Base-by-base conservation (phyloP, 2,329 filamentous ascomycete species). In the Cytospora schulzeri region DNA sequence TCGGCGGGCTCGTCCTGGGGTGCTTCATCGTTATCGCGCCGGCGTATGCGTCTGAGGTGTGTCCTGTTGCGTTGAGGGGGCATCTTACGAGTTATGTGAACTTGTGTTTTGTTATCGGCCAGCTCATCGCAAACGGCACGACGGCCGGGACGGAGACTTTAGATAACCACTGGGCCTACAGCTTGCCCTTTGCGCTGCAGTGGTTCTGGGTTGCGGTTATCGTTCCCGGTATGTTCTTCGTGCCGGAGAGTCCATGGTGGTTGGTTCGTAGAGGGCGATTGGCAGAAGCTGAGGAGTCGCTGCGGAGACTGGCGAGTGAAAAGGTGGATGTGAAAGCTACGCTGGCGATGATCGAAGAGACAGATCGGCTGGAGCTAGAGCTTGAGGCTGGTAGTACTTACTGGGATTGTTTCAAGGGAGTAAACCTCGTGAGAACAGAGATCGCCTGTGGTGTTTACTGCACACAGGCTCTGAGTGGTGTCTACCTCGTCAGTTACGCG, bases 401-500 rank as follows among this genome's bases (percentile, higher is more conserved):
- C 67, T 22, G 73, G 28, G 83, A 85, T 65, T 84, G 82, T 56
- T 79, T 86, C 69, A 79, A 74, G 52, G 80, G 79, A 0, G 75
- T 77, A 48, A 83, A 83, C 65, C 70, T 79, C 22, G 77, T 82
- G n/a, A 79, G 83, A 24, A 85, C 83, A 0, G 83, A 85, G 70
- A 84, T 86, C 38, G 79, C 82, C 4, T 78, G 80, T 66, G 87
- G 88, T 72, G 85, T 87, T 8, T 90, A 88, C 78, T 82, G 84
- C 4, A 87, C 87, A 3, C 88, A 90, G 70, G 87, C 88, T 24
- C 76, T 89, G 2, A 85, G 83, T 59, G 87, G 88, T 28, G 86
- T 87, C 67, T 85, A 87, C 17, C 83, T 90, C 67, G 85, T 87
- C 56, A 84, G 85, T 63, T 90, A 88, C 68, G 86, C 84, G 0